These are phyloP conservation scores for Nepenthes gracilis DNA, from an alignment of 148 eudicot species.

Conservation along the genomic window DNA sequence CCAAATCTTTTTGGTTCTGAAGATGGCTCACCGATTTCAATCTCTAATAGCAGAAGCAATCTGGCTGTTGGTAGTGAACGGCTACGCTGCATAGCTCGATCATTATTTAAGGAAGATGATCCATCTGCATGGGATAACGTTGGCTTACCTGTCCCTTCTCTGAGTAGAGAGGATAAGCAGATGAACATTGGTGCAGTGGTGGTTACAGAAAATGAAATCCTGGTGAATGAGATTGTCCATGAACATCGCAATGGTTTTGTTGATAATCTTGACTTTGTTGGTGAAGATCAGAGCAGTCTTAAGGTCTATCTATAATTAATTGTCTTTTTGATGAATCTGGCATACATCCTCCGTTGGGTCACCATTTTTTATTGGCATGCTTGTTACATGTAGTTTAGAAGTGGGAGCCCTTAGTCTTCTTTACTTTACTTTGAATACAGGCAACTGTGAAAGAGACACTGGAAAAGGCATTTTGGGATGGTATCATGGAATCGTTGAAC, in stretches of 20 bases:
- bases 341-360: not conserved
- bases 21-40: constrained; percentile 23
- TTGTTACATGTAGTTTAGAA: not conserved
- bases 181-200: constrained; percentile 6
- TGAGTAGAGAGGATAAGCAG: constrained; percentile 6
- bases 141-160: constrained; percentile 17
- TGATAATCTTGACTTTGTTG: constrained; percentile 28
- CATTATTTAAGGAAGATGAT: constrained; percentile 48
- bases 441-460: constrained; percentile 52
- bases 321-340: not conserved
- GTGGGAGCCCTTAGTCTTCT: not conserved
- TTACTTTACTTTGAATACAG: constrained; percentile 22
- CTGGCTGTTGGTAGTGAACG: constrained; percentile 12
- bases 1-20: constrained; percentile 29
- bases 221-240: constrained; percentile 80
- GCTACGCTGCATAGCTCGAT: constrained; percentile 49
- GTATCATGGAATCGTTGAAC: constrained; percentile 57
- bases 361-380: too few relatives aligned
- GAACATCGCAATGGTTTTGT: constrained; percentile 43
- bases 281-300: constrained; percentile 23
- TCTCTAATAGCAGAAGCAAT: constrained; percentile 21
- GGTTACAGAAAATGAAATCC: constrained; percentile 51
- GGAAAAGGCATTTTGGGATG: constrained; percentile 97
- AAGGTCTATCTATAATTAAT: constrained; percentile 30
- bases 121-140: constrained; percentile 20